Evolutionary conservation across 2,329 filamentous ascomycete species (phyloP).

Genomic region (Fusarium annulatum): DNA sequence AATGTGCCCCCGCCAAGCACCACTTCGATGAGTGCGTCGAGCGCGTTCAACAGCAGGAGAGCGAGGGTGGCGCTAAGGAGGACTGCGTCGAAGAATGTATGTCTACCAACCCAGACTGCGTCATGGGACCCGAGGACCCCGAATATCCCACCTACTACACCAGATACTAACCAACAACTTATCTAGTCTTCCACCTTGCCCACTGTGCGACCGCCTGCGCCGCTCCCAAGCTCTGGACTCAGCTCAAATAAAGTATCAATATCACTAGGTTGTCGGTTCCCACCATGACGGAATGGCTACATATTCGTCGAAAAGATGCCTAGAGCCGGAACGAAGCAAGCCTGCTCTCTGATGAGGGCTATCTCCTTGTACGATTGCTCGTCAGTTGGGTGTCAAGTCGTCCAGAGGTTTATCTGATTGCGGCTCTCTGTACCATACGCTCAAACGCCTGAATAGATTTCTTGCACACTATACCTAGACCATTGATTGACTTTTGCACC

Average conservation of each 20-base stretch:
- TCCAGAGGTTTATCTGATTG: conserved; percentile 30
- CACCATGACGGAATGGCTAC: conserved; percentile 40
- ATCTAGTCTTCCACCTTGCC: conserved; percentile 93
- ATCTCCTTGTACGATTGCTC: conserved; percentile 42
- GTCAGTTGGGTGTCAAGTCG: conserved; percentile 37
- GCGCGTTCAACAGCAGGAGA: conserved; percentile 76
- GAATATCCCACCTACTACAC: background rate
- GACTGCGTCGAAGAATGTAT: conserved; percentile 99
- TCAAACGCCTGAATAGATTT: conserved; percentile 49
- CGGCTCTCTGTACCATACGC: conserved; percentile 48
- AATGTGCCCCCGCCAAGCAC: conserved; percentile 91
- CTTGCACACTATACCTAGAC: conserved; percentile 31
- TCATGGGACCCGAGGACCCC: conserved; percentile 11
- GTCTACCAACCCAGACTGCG: conserved; percentile 10
- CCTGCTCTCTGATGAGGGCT: conserved; percentile 23
- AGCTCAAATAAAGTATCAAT: conserved; percentile 79
- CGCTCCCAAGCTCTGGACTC: conserved; percentile 93
- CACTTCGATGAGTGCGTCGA: conserved; percentile 98
- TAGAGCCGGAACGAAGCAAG: conserved; percentile 41
- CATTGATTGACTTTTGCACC: conserved; percentile 8
- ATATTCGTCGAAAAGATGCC: conserved; percentile 41
- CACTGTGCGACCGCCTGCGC: conserved; percentile 95
- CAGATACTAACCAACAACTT: conserved; percentile 52
- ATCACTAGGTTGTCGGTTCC: conserved; percentile 29
- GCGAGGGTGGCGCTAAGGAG: conserved; percentile 80